Base-by-base conservation (phyloP, 768 basidiomycete species). In the Lactarius sp. region DNA sequence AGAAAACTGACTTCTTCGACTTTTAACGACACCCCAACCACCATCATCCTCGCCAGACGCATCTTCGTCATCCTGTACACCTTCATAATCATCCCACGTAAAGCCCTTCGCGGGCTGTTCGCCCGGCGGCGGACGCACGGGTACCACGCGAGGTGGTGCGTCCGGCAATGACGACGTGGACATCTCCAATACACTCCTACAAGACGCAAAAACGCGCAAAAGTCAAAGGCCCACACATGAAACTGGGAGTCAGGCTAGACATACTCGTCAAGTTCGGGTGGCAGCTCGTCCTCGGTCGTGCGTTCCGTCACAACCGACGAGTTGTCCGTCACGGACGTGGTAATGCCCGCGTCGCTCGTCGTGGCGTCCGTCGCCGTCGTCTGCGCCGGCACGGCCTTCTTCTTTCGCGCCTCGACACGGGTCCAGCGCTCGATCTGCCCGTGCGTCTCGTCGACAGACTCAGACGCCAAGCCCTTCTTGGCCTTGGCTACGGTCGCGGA, bases 11-110 rank as follows among this genome's bases (percentile, higher is more conserved):
- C 77, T 78, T 44, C 74, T 71, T 61, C 80, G 79, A 68, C 83
- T 83, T 74, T 78, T 82, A 68, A 93, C 89, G 49, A 90, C 82
- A 27, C 84, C 88, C 92, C 90, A 92, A 18, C 77, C 79, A 2
- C 85, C 87, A 56, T 87, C 89, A 59, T 90, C 90, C 71, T 88
- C 89, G 33, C 81, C 53, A 12, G 64, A 66, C 27, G 58, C 84
- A 62, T 85, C 87, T 5, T 82, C 84, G 50, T 85, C 85, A 54
- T 80, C 80, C n/a, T 70, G 79, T 22, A 83, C 83, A 56, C 90
- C 86, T 61, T 90, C 90, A 69, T 90, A 90, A 75, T 91, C 88
- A 0, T 75, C 85, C 89, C 86, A 89, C 0, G 87, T 83, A 71
- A 86, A 87, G 0, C 88, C 88, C 6, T 77, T 73, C 8, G 82